Evolutionary conservation across 2,329 filamentous ascomycete genomes (phyloP).

Genomic region (Leptosphaerulina australis): DNA sequence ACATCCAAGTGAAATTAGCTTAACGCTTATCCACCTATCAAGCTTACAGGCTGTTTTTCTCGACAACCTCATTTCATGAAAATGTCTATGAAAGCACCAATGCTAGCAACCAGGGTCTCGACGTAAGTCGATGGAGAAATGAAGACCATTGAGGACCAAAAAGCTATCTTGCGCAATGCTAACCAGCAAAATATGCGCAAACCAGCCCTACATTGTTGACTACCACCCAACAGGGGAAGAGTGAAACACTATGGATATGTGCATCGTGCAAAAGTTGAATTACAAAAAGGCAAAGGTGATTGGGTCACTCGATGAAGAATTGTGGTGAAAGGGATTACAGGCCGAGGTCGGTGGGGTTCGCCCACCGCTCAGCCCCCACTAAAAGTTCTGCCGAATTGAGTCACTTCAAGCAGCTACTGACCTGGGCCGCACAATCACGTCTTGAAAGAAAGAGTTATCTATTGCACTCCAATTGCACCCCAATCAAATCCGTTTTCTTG

Average conservation of each 20-base stretch:
- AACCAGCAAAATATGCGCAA: too few species aligned
- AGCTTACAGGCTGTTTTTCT: conserved; percentile 76
- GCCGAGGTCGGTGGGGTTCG: neutral
- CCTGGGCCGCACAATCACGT: conserved; percentile 8
- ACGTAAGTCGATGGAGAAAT: conserved; percentile 16
- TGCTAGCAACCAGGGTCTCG: conserved; percentile 56
- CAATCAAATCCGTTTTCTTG: neutral
- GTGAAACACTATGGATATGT: neutral
- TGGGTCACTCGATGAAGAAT: neutral
- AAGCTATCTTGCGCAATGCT: neutral
- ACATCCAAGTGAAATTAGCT: too few species aligned
- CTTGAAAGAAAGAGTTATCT: neutral
- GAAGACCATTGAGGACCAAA: neutral
- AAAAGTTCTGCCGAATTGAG: conserved; percentile 19
- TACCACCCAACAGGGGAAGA: neutral
- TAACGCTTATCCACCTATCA: too few species aligned
- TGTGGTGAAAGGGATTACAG: neutral
- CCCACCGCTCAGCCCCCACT: neutral
- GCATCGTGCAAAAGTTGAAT: neutral
- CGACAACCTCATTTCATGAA: too few species aligned
- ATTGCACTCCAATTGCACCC: conserved; percentile 4
- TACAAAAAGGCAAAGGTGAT: conserved; percentile 1
- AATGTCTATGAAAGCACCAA: conserved; percentile 71
- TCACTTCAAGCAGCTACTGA: conserved; percentile 13
- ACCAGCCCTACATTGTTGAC: neutral